Base-by-base conservation (phyloP, 768 basidiomycete species). In the Boletus tomentosulus region DNA sequence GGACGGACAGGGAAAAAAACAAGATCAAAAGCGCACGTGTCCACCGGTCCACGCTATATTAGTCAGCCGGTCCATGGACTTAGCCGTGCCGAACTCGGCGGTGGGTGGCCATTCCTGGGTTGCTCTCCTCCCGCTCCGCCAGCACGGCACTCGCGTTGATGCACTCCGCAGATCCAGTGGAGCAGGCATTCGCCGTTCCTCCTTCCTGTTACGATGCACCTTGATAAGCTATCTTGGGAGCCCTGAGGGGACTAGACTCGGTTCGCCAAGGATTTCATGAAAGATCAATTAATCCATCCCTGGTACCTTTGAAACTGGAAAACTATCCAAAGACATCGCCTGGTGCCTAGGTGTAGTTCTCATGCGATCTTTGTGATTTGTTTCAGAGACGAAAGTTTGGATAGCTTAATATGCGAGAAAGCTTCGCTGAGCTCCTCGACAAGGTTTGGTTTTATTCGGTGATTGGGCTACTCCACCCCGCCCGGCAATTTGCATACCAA, bases 1-100 rank as follows among this genome's bases (percentile, higher is more conserved):
- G 61, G 68, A 62, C 59, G 53, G 63, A 66, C 68, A 67, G 62
- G 66, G 68, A 66, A 70, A 69, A 68, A 68, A 68, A 66, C 63
- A 51, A 68, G 64, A 68, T 69, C 66, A 69, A 66, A 64, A 49
- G 56, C 53, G 47, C 67, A 69, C 67, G 68, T 70, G 67, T 52
- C 31, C 53, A 50, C 12, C 1, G 8, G 68, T 66, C 67, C 61
- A 60, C 51, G 7, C 43, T 38, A 0, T 4, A 52, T 63, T 19
- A 66, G 38, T 66, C 46, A 62, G 52, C 62, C 45, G 42, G 67
- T 69, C 66, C 66, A 52, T 58, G 68, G 63, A 66, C 68, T 53
- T 19, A 16, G 2, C 1, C 3, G 0, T 57, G 59, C 59, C 64
- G 62, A 47, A 0, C 24, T 22, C 62, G 62, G 19, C 19, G 19